A percentile compares a stretch with the other conserved stretches of the same genome.
Conservation (phyloP, 75 land plant genomes). For the Isoetes taiwanensis region DNA sequence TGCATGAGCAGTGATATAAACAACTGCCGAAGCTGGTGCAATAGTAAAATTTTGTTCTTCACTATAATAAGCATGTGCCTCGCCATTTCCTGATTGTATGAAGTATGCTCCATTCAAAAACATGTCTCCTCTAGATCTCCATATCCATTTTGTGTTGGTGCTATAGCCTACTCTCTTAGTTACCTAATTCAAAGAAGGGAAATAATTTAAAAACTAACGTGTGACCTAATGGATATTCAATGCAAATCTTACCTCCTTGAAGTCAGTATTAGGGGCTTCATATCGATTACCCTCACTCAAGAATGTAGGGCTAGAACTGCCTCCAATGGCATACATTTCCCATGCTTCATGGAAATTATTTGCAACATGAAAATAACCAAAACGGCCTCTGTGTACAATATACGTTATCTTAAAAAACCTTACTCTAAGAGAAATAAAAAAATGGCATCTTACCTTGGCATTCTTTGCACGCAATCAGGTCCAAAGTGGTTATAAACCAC, state of each 20-base stretch:
- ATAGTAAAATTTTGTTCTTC: no score
- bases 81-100: slow-evolving; percentile 16
- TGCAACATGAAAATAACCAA: slow-evolving; percentile 4
- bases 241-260: slow-evolving; percentile 49
- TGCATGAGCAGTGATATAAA: no score
- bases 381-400: background rate
- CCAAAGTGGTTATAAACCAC: background rate
- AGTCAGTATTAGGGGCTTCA: no score
- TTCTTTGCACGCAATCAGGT: background rate
- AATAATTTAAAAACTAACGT: no score
- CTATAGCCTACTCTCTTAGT: no score
- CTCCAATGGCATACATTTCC: slow-evolving; percentile 6
- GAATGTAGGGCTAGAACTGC: background rate
- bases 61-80: no score
- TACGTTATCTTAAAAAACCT: no score
- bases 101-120: slow-evolving; percentile 42
- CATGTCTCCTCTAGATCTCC: slow-evolving; percentile 22
- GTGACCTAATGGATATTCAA: no score
- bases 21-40: no score
- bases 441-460: background rate
- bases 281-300: slow-evolving; percentile 1
- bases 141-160: no score
- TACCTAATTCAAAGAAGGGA: no score
- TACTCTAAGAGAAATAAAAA: no score
- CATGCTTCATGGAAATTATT: background rate